Conservation (phyloP, 2,329 filamentous ascomycete genomes). For the Microcera coccophila region DNA sequence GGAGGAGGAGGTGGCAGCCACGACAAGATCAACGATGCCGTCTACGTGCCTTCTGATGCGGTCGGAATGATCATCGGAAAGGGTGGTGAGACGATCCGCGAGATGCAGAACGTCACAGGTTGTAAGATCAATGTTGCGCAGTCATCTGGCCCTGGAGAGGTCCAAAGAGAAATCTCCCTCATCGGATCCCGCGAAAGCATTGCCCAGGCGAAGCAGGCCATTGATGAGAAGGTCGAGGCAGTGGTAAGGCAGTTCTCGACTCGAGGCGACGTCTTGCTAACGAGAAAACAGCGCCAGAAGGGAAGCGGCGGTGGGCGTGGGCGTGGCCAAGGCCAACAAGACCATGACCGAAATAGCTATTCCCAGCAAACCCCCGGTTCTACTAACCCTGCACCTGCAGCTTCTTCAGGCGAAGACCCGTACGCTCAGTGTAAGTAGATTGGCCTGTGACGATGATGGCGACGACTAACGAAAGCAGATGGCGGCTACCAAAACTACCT, state of each 20-base stretch:
- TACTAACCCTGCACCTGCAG: constrained; percentile 42
- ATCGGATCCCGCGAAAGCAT: constrained; percentile 76
- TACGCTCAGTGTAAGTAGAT: constrained; percentile 67
- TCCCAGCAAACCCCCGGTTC: constrained; percentile 41
- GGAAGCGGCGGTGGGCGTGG: constrained; percentile 41
- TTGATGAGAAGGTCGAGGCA: constrained; percentile 88
- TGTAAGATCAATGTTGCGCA: constrained; percentile 95
- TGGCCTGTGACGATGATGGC: neutral
- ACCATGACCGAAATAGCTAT: constrained; percentile 53
- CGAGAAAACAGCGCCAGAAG: constrained; percentile 47
- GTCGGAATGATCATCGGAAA: constrained; percentile 97
- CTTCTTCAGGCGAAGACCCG: constrained; percentile 56
- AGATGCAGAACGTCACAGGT: constrained; percentile 82
- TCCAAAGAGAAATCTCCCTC: constrained; percentile 80
- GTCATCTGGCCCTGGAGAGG: constrained; percentile 70
- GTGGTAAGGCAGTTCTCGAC: constrained; percentile 67
- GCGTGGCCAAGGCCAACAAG: constrained; percentile 45
- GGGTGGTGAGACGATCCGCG: constrained; percentile 88
- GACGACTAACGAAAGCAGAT: constrained; percentile 43
- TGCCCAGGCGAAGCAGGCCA: constrained; percentile 73
- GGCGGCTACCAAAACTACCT: constrained; percentile 80
- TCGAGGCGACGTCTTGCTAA: constrained; percentile 35
- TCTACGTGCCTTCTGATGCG: constrained; percentile 83
- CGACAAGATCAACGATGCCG: constrained; percentile 76
- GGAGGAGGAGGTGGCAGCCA: constrained; percentile 40